A percentile compares a stretch with the other conserved stretches of the same genome.
Evolutionary conservation across 352 stramenopile genomes (phyloP).

Genomic region (Peronospora belbahrii): DNA sequence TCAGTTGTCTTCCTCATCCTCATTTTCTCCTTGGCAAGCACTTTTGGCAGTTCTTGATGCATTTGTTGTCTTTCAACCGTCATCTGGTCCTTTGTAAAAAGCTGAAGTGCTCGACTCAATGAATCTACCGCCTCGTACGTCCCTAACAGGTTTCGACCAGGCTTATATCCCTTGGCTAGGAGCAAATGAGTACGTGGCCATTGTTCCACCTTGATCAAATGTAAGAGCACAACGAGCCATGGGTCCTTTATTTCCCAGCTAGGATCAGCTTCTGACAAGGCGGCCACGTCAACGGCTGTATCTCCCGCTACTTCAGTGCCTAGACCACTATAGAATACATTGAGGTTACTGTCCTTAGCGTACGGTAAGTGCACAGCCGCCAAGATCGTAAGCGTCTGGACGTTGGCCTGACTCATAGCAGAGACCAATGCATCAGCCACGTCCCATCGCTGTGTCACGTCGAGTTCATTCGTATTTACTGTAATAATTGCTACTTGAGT

Average conservation of each 20-base stretch:
- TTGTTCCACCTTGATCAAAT: conserved; percentile 47
- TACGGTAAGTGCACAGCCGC: conserved; percentile 52
- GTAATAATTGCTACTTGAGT: conserved; percentile 26
- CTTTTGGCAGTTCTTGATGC: conserved; percentile 20
- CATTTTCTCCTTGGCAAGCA: conserved; percentile 29
- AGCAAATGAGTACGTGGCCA: conserved; percentile 41
- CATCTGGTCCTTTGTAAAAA: conserved; percentile 26
- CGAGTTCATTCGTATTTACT: conserved; percentile 26
- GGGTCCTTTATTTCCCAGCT: conserved; percentile 48
- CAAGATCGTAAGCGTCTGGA: conserved; percentile 38
- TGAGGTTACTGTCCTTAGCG: conserved; percentile 33
- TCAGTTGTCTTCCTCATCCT: conserved; percentile 3
- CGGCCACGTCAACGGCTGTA: not conserved
- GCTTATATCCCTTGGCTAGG: conserved; percentile 57
- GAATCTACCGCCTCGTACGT: conserved; percentile 46
- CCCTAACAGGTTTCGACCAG: conserved; percentile 36
- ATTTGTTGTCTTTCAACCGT: conserved; percentile 31
- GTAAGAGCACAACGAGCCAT: conserved; percentile 44
- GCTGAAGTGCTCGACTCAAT: conserved; percentile 28
- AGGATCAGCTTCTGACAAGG: conserved; percentile 20
- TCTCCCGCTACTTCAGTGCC: conserved; percentile 3
- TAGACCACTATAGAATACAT: conserved; percentile 37
- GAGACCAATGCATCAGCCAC: conserved; percentile 39
- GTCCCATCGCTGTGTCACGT: conserved; percentile 26
- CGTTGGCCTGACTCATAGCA: conserved; percentile 24